Evolutionary conservation across 176 grass and related monocot species (phyloP).

Genomic region (Oryza coarctata): DNA sequence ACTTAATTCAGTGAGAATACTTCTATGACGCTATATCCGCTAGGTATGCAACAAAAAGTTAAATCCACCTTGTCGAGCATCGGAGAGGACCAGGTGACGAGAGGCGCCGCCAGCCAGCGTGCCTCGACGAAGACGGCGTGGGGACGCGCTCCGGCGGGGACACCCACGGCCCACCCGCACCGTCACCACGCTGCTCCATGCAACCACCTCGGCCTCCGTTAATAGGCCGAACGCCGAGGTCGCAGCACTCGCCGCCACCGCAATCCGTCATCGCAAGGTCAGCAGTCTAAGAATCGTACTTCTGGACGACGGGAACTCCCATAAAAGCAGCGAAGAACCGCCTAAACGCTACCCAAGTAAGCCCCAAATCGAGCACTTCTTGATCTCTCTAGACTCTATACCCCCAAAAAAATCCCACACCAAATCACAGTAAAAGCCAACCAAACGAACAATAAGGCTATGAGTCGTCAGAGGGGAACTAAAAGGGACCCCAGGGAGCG

Average conservation of each 20-base stretch:
- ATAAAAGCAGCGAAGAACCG: slow-evolving; percentile 53
- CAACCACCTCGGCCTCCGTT: slow-evolving; percentile 43
- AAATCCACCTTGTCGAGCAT: slow-evolving; percentile 44
- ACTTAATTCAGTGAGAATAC: not conserved
- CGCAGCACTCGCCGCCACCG: slow-evolving; percentile 26
- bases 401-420: slow-evolving; percentile 28
- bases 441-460: not conserved
- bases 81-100: slow-evolving; percentile 44
- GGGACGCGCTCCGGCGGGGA: slow-evolving; percentile 38
- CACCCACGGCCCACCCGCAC: slow-evolving; percentile 2
- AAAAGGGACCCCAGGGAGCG: slow-evolving; percentile 46
- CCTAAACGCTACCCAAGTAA: slow-evolving; percentile 22
- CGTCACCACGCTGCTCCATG: slow-evolving; percentile 27
- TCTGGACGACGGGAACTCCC: slow-evolving; percentile 65
- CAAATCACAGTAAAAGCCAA: slow-evolving; percentile 21
- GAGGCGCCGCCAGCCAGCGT: slow-evolving; percentile 36
- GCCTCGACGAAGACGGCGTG: slow-evolving; percentile 28
- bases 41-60: slow-evolving; percentile 18
- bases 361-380: slow-evolving; percentile 33
- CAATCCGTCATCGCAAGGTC: slow-evolving; percentile 33
- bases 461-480: slow-evolving; percentile 44
- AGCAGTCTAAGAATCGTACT: slow-evolving; percentile 49
- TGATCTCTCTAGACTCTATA: slow-evolving; percentile 38
- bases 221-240: slow-evolving; percentile 56
- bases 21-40: not conserved